Evolutionary conservation across 495 filamentous ascomycete genomes (phyloP).

Genomic region (Penicillium soppii): DNA sequence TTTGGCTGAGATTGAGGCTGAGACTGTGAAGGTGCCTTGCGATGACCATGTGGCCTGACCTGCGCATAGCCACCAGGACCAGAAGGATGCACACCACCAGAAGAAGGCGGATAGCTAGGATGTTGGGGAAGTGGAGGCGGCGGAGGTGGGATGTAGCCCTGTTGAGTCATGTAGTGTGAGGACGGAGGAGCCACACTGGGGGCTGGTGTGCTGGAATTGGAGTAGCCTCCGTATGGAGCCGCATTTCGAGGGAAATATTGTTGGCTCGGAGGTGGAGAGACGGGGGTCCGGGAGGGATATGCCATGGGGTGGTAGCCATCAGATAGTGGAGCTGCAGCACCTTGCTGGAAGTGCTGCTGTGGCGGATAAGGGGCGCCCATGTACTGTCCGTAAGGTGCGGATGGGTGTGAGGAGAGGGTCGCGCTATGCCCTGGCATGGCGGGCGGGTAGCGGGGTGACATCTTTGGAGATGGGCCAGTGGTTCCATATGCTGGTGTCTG

Average conservation of each 20-base stretch:
- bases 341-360: conserved; percentile 47
- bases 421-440: conserved; percentile 27
- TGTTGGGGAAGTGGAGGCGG: conserved; percentile 83
- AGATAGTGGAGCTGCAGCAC: conserved; percentile 43
- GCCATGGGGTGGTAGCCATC: conserved; percentile 57
- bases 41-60: conserved; percentile 39
- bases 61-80: conserved; percentile 61
- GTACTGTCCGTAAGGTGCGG: conserved; percentile 45
- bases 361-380: conserved; percentile 31
- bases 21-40: conserved; percentile 44
- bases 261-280: conserved; percentile 46
- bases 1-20: conserved; percentile 35
- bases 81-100: conserved; percentile 48
- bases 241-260: conserved; percentile 43
- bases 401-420: conserved; percentile 40
- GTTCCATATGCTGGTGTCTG: conserved; percentile 39
- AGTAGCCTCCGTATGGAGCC: conserved; percentile 33
- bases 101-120: conserved; percentile 63
- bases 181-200: conserved; percentile 18
- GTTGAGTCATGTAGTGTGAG: conserved; percentile 55
- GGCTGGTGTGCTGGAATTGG: conserved; percentile 37
- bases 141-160: conserved; percentile 87
- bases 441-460: conserved; percentile 51
- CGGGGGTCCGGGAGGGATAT: conserved; percentile 49
- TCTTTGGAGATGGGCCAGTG: conserved; percentile 36